Percentiles rank a stretch among this genome's conserved stretches.
Evolutionary conservation across 805 yeast species (phyloP).

Genomic region (Barnettozyma sp.): DNA sequence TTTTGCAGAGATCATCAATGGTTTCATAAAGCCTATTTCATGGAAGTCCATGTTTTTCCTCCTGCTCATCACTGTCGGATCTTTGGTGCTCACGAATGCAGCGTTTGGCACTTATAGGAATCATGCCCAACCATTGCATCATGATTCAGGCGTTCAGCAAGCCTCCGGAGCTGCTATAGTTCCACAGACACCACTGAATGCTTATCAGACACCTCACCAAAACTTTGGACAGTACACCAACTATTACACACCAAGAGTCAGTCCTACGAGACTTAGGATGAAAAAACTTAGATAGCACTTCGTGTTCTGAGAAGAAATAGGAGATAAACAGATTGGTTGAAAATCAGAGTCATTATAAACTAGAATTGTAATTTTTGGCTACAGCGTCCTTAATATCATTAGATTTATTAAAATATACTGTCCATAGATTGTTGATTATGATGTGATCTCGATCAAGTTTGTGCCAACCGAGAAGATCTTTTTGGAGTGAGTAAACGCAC

Average conservation of each 20-base stretch:
- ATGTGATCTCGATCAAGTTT: background rate
- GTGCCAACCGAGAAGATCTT: constrained; percentile 1
- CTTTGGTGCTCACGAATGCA: constrained; percentile 43
- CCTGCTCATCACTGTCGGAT: constrained; percentile 40
- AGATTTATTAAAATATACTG: background rate
- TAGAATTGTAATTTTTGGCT: no score
- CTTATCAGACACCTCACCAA: constrained; percentile 16
- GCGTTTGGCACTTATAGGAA: constrained; percentile 40
- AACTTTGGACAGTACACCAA: constrained; percentile 4
- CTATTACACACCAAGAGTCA: constrained; percentile 8
- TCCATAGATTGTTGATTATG: background rate
- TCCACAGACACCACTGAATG: constrained; percentile 19
- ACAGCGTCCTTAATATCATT: no score
- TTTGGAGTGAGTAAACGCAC: constrained; percentile 1
- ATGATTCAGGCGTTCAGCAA: constrained; percentile 5
- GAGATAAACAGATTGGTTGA: no score
- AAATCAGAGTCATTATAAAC: no score
- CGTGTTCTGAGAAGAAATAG: no score
- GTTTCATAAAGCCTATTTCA: constrained; percentile 64
- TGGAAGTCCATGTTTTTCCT: constrained; percentile 58
- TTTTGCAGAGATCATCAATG: constrained; percentile 73
- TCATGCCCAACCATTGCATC: constrained; percentile 13
- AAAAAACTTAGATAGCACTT: constrained; percentile 4
- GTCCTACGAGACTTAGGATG: constrained; percentile 9
- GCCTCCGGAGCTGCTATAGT: constrained; percentile 6